Conservation (phyloP, 371 early-diverging fungal species). For the Smittium mucronatum region DNA sequence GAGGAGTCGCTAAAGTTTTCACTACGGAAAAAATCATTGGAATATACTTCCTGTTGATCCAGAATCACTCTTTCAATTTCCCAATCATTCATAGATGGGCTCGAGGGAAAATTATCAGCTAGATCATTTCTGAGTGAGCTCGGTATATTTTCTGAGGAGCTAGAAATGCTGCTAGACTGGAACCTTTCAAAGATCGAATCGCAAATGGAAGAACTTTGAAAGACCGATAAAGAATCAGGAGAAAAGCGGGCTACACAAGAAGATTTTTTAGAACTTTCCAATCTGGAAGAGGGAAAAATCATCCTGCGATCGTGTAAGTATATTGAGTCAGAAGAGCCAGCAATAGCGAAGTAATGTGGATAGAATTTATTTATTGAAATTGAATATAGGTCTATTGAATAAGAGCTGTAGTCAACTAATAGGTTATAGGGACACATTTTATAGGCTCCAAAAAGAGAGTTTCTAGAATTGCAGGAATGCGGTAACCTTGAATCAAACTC, state of each 20-base stretch:
- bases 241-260: not conserved
- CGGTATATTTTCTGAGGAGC: no score
- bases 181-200: no score
- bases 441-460: not conserved
- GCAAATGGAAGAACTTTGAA: no score
- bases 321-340: conserved; percentile 41
- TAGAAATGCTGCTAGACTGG: no score
- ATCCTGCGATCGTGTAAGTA: conserved; percentile 51
- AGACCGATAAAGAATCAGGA: not conserved
- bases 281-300: conserved; percentile 14
- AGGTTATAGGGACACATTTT: conserved; percentile 28
- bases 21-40: no score
- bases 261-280: not conserved
- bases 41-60: no score
- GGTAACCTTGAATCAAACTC: conserved; percentile 47
- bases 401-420: conserved; percentile 37
- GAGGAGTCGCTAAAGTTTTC: no score
- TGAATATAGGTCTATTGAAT: conserved; percentile 40
- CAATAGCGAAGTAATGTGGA: conserved; percentile 45
- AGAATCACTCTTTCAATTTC: no score
- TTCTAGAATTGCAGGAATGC: conserved; percentile 25
- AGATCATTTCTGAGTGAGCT: no score
- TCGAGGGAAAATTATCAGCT: no score
- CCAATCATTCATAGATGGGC: no score
- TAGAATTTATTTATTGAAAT: conserved; percentile 36